Percentiles rank a stretch among this genome's conserved stretches.
Evolutionary conservation across 257 asterid genomes (phyloP).

Genomic region (Scutellaria minor): DNA sequence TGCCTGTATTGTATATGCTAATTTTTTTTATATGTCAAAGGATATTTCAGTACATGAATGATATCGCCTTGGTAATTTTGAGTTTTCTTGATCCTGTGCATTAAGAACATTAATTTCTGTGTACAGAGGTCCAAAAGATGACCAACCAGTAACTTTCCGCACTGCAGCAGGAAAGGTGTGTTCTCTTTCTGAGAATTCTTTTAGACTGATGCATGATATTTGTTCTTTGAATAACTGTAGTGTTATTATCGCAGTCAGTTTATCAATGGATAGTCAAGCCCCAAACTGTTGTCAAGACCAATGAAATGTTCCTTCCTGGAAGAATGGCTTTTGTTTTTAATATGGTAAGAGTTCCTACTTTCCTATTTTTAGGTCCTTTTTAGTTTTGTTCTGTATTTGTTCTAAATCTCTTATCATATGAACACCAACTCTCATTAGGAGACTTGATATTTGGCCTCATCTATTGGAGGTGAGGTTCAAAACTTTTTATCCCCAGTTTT

Average conservation of each 20-base stretch:
- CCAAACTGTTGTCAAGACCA: slow-evolving; percentile 78
- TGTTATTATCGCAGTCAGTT: slow-evolving; percentile 65
- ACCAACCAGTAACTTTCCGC: slow-evolving; percentile 80
- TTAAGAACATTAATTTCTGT: slow-evolving; percentile 40
- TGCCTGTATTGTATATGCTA: background rate
- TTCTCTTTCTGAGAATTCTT: background rate
- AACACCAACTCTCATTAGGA: background rate
- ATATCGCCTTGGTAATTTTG: slow-evolving; percentile 1
- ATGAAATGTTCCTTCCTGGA: slow-evolving; percentile 99
- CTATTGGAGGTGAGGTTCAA: background rate
- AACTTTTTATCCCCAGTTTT: background rate
- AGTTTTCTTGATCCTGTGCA: slow-evolving; percentile 25
- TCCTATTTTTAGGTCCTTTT: slow-evolving; percentile 7
- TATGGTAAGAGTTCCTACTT: slow-evolving; percentile 60
- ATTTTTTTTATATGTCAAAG: background rate
- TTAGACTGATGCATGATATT: slow-evolving; percentile 28
- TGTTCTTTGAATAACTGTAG: slow-evolving; percentile 33
- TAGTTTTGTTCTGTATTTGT: slow-evolving; percentile 17
- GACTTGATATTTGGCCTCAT: slow-evolving; percentile 4
- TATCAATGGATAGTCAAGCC: slow-evolving; percentile 97
- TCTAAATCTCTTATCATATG: slow-evolving; percentile 20
- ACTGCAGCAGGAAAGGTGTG: slow-evolving; percentile 88
- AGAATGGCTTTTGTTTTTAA: slow-evolving; percentile 89
- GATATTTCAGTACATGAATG: slow-evolving; percentile 3
- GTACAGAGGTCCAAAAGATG: slow-evolving; percentile 76